Percentiles rank a stretch among this genome's conserved stretches.
These are phyloP conservation scores for Microstegium vimineum DNA, from an alignment of 176 grass and related monocot species.

Conservation along the genomic window DNA sequence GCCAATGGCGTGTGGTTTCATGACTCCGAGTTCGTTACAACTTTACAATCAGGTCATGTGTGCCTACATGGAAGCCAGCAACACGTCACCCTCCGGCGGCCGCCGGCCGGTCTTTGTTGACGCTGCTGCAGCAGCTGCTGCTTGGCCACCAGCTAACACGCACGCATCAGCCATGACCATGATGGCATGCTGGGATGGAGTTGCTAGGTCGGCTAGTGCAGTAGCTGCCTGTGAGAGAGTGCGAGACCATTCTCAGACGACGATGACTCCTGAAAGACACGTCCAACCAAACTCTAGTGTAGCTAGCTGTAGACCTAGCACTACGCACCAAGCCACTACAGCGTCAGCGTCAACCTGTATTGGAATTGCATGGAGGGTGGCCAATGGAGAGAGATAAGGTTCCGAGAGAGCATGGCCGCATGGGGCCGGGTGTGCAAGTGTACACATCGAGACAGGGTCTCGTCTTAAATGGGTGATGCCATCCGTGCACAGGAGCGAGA, in stretches of 20 bases:
- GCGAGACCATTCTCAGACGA: not conserved
- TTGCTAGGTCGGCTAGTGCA: not conserved
- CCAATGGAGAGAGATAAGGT: not conserved
- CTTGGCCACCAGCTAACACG: not conserved
- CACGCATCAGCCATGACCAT: not conserved
- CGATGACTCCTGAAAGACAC: not conserved
- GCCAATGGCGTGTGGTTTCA: not conserved
- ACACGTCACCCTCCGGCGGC: not conserved
- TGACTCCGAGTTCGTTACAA: not conserved
- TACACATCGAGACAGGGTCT: not conserved
- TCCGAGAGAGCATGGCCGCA: not conserved
- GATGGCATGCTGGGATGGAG: not conserved
- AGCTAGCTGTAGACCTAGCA: not conserved
- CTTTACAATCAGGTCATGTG: no score
- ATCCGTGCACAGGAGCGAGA: not conserved
- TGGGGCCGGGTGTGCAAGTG: not conserved
- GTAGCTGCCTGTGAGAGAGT: not conserved
- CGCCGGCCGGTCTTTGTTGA: conserved; percentile 8
- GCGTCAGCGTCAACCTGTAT: not conserved
- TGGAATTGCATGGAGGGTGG: not conserved
- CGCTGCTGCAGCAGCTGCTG: not conserved
- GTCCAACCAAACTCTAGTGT: not conserved
- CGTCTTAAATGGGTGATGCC: not conserved
- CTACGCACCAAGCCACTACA: not conserved
- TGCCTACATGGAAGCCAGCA: not conserved